phyloP scores from a whole-genome alignment of 805 yeast species.

The Cyberlindnera amylophila region DNA sequence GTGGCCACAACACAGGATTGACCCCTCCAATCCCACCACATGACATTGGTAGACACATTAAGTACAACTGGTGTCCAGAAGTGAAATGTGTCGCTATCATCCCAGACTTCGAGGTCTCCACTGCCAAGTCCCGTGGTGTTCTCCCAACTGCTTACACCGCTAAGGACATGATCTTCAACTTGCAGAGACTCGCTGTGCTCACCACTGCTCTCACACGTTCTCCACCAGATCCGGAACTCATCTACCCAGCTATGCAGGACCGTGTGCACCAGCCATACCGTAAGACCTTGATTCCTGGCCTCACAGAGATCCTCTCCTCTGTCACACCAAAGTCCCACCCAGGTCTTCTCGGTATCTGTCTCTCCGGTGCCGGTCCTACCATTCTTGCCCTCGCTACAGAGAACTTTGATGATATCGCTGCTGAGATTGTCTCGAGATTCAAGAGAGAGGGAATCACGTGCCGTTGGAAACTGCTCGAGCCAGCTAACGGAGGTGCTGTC shows the following conservation, averaged over 20 bases:
- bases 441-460: constrained; percentile 63
- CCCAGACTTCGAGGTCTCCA: constrained; percentile 91
- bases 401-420: constrained; percentile 80
- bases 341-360: constrained; percentile 89
- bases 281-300: constrained; percentile 85
- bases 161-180: constrained; percentile 82
- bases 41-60: constrained; percentile 83
- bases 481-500: constrained; percentile 84
- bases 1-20: constrained; percentile 63
- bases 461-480: constrained; percentile 77
- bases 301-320: constrained; percentile 70
- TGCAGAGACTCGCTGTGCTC: constrained; percentile 88
- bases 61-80: constrained; percentile 76
- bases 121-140: constrained; percentile 88
- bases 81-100: constrained; percentile 88
- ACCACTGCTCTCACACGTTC: constrained; percentile 87
- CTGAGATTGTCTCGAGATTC: constrained; percentile 68
- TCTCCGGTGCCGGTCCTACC: constrained; percentile 98
- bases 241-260: constrained; percentile 95
- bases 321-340: constrained; percentile 80
- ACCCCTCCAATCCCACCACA: constrained; percentile 81
- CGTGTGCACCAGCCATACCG: constrained; percentile 97
- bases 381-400: constrained; percentile 89
- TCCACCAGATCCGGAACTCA: constrained; percentile 77
- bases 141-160: constrained; percentile 77